Conservation (phyloP, 2,329 filamentous ascomycete genomes). For the Alternaria viburni region DNA sequence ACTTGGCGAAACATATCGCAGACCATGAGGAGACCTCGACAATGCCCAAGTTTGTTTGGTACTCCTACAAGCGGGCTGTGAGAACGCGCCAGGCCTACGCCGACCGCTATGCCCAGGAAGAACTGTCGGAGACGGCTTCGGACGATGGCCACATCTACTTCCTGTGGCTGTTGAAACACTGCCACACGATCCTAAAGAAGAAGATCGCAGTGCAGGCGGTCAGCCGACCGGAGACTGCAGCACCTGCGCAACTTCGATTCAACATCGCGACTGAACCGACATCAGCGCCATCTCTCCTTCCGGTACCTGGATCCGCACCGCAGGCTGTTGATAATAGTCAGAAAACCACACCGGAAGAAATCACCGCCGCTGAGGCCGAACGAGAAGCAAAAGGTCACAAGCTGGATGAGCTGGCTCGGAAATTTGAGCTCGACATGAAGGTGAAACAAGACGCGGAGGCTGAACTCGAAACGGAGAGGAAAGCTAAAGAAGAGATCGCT, state of each 20-base stretch:
- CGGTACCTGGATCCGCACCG: neutral
- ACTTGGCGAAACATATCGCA: neutral
- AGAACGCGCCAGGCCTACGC: neutral
- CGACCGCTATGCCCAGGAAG: neutral
- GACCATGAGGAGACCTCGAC: neutral
- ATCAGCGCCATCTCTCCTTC: neutral
- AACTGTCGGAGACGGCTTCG: neutral
- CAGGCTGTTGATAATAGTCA: too few relatives aligned
- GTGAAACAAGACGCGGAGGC: neutral
- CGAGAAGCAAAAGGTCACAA: neutral
- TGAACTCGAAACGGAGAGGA: neutral
- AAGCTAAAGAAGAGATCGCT: neutral
- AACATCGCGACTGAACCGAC: neutral
- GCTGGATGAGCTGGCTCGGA: neutral
- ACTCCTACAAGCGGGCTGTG: constrained; percentile 1
- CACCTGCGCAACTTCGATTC: neutral
- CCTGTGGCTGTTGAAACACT: neutral
- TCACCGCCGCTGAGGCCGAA: neutral
- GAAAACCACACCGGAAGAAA: neutral
- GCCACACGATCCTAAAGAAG: neutral
- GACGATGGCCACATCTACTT: neutral
- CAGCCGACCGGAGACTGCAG: too few relatives aligned
- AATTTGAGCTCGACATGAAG: neutral
- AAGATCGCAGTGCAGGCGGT: neutral
- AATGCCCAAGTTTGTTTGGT: constrained; percentile 1